Evolutionary conservation across 257 asterid genomes (phyloP).

Genomic region (Penstemon newberryi): DNA sequence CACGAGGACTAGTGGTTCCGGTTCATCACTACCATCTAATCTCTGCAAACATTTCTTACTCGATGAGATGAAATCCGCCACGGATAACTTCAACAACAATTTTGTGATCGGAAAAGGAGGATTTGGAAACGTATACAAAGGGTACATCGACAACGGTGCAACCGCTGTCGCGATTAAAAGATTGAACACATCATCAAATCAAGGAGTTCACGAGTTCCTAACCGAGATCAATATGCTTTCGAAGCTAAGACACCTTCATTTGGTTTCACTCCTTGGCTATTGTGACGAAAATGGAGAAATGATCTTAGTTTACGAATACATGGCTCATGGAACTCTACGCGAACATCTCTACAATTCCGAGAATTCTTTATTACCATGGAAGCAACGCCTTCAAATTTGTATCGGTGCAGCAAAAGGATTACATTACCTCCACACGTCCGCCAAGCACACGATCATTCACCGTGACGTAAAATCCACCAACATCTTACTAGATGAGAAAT

Average conservation of each 20-base stretch:
- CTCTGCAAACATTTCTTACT: slow-evolving; percentile 43
- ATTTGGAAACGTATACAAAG: slow-evolving; percentile 62
- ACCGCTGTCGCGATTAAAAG: slow-evolving; percentile 53
- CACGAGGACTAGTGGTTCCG: slow-evolving; percentile 28
- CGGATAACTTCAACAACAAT: slow-evolving; percentile 40
- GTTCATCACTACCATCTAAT: slow-evolving; percentile 32
- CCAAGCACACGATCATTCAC: slow-evolving; percentile 49
- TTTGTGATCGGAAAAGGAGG: slow-evolving; percentile 57
- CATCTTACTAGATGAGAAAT: slow-evolving; percentile 59
- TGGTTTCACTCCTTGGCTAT: slow-evolving; percentile 69
- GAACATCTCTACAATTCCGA: slow-evolving; percentile 48
- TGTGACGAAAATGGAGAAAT: slow-evolving; percentile 58
- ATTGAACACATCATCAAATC: slow-evolving; percentile 46
- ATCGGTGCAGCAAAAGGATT: slow-evolving; percentile 68
- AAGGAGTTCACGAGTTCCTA: slow-evolving; percentile 56
- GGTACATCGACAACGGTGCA: slow-evolving; percentile 36
- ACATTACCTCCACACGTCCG: slow-evolving; percentile 61
- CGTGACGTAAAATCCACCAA: slow-evolving; percentile 74
- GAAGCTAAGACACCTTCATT: slow-evolving; percentile 54
- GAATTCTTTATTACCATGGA: slow-evolving; percentile 50
- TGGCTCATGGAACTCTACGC: slow-evolving; percentile 56
- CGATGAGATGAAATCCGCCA: slow-evolving; percentile 49
- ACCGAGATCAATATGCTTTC: slow-evolving; percentile 70
- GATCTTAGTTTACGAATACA: slow-evolving; percentile 74
- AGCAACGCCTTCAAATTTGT: slow-evolving; percentile 54